Base-by-base conservation (phyloP, 1,284 basidiomycete genomes). In the Rhodotorula sp. region DNA sequence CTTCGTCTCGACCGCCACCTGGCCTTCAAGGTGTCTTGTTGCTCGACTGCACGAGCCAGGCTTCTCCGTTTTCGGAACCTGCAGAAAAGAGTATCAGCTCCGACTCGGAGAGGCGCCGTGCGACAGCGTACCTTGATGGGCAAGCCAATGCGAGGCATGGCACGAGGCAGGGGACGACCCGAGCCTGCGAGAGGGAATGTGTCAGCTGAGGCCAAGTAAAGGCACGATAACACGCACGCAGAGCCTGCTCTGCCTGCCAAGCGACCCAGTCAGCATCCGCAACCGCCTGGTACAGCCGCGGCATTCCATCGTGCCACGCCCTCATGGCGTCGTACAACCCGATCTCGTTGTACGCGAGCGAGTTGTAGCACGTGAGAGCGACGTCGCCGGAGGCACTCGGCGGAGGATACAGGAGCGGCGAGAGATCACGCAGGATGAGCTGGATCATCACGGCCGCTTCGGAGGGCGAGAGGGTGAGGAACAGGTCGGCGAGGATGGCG, bases 41-140 rank as follows among this genome's bases (percentile, higher is more conserved):
- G 72, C 70, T 1, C 59, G 50, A 0, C 55, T 34, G 25, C 72
- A 71, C 0, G 75, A 72, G 1, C 75, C 76, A 1, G 72, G 72
- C 79, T 93, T 93, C 41, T 84, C 82, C 55, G 90, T 90, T 81
- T 92, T 94, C 0, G 92, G 91, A 6, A 94, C 88, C 90, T 93
- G 71, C 3, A 60, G 0, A 36, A 29, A 9, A 66, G 59, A 19
- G 4, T 8, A 27, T 27, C 37, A n/a, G 44, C 36, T 19, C 37
- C 19, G 21, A 5, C 4, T 6, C 5, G 4, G 2, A 48, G 10
- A 22, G 3, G 27, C 1, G 4, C 19, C n/a, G 27, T 25, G 1
- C 9, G 21, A 15, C 12, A 17, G 5, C 67, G 66, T 79, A 90
- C 89, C 79, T 87, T 85, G 29, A 91, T 83, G 2, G 84, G 85